Evolutionary conservation across 1,139 yeast species (phyloP).

Genomic region (Zygotorulaspora mrakii): DNA sequence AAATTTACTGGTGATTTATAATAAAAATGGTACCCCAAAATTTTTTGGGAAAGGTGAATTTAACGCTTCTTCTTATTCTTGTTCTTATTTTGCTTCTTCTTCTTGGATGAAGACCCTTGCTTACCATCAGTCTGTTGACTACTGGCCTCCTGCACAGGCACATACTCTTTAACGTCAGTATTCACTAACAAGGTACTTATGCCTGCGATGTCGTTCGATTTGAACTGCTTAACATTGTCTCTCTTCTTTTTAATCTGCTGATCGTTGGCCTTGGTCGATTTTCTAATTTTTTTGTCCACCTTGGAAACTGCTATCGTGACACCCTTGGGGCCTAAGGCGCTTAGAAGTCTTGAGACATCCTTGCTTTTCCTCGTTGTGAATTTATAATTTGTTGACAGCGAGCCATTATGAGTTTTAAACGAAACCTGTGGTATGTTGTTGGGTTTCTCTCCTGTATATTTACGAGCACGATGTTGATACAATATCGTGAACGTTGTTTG

Average conservation of each 20-base stretch:
- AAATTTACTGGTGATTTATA: conserved; percentile 1
- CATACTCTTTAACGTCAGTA: conserved; percentile 29
- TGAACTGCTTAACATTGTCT: conserved; percentile 13
- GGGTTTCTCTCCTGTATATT: conserved; percentile 31
- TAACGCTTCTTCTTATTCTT: conserved; percentile 29
- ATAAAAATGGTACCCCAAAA: conserved; percentile 1
- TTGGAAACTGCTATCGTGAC: conserved; percentile 39
- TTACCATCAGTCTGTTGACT: conserved; percentile 3
- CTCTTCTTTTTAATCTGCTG: conserved; percentile 12
- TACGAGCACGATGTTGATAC: conserved; percentile 41
- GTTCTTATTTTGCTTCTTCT: conserved; percentile 22
- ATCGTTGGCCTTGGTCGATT: conserved; percentile 10
- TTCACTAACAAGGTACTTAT: conserved; percentile 31
- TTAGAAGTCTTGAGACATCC: conserved; percentile 72
- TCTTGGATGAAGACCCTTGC: conserved; percentile 6
- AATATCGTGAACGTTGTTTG: conserved; percentile 48
- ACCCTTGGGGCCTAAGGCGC: conserved; percentile 84
- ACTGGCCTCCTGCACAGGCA: conserved; percentile 14
- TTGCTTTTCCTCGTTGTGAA: conserved; percentile 62
- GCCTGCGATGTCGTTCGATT: conserved; percentile 27
- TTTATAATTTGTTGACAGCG: conserved; percentile 62
- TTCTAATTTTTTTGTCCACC: conserved; percentile 21
- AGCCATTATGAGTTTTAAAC: conserved; percentile 71
- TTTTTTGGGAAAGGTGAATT: not conserved
- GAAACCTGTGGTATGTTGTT: conserved; percentile 40